A percentile compares a stretch with the other conserved stretches of the same genome.
These are phyloP conservation scores for Fusarium longipes DNA, from an alignment of 2,329 filamentous ascomycete genomes.

Conservation along the genomic window DNA sequence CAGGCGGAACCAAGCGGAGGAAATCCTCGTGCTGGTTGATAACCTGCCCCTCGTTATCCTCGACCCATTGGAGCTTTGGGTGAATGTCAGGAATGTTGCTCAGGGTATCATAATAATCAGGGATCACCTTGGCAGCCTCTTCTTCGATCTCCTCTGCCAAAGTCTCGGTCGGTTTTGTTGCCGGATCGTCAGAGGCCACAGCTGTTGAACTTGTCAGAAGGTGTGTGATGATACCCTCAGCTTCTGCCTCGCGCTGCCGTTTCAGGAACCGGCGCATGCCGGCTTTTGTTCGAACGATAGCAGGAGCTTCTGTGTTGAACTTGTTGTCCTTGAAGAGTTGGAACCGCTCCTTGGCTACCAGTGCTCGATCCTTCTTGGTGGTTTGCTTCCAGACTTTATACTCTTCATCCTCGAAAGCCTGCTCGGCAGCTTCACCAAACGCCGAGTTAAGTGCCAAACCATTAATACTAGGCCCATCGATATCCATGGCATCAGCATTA, in stretches of 20 bases:
- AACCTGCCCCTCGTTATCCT: slow-evolving; percentile 88
- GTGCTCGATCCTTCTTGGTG: slow-evolving; percentile 93
- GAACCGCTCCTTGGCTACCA: slow-evolving; percentile 85
- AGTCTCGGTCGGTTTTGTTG: slow-evolving; percentile 72
- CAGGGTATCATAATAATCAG: slow-evolving; percentile 93
- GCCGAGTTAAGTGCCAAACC: slow-evolving; percentile 72
- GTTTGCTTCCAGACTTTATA: slow-evolving; percentile 99
- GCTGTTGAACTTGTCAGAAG: slow-evolving; percentile 52
- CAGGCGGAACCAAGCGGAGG: slow-evolving; percentile 78
- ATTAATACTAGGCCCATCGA: slow-evolving; percentile 79
- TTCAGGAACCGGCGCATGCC: slow-evolving; percentile 91
- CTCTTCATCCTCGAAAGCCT: slow-evolving; percentile 89
- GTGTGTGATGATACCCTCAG: slow-evolving; percentile 55
- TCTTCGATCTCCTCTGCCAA: slow-evolving; percentile 95
- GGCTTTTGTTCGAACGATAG: slow-evolving; percentile 83
- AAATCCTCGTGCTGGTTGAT: slow-evolving; percentile 90
- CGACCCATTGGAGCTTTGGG: slow-evolving; percentile 83
- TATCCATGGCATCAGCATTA: slow-evolving; percentile 86
- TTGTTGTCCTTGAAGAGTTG: slow-evolving; percentile 86
- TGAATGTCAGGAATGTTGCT: slow-evolving; percentile 87
- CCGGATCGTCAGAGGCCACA: slow-evolving; percentile 58
- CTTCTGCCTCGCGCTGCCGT: slow-evolving; percentile 77
- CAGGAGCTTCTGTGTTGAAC: slow-evolving; percentile 88
- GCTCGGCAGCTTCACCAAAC: slow-evolving; percentile 75
- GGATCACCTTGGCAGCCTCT: slow-evolving; percentile 84